These are phyloP conservation scores for Stachybotrys chartarum DNA, from an alignment of 2,329 filamentous ascomycete species.

Conservation along the genomic window DNA sequence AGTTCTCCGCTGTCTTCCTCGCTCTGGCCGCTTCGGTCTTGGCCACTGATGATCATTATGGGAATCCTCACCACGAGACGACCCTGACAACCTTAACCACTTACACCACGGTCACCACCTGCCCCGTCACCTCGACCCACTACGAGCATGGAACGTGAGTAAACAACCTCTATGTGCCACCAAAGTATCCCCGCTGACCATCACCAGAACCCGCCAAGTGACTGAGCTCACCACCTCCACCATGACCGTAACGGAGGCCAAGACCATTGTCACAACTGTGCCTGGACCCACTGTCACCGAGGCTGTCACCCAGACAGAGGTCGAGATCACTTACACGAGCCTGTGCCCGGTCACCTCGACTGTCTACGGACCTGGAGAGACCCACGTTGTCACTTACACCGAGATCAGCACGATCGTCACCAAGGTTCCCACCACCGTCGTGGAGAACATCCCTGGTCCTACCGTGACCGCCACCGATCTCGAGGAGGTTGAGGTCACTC, in stretches of 20 bases:
- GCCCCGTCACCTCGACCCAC: no score
- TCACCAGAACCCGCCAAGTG: no score
- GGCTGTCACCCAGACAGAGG: slow-evolving; percentile 17
- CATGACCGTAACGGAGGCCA: slow-evolving; percentile 31
- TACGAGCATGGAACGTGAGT: no score
- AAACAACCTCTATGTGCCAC: no score
- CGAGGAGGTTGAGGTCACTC: slow-evolving; percentile 24
- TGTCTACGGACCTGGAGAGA: slow-evolving; percentile 24
- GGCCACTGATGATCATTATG: slow-evolving; percentile 7
- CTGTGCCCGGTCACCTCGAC: slow-evolving; percentile 26
- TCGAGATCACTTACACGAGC: slow-evolving; percentile 27
- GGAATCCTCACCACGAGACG: no score
- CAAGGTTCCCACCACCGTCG: slow-evolving; percentile 19
- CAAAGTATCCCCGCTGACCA: no score
- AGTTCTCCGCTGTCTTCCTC: slow-evolving; percentile 14
- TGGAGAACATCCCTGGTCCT: slow-evolving; percentile 19
- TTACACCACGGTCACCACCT: no score
- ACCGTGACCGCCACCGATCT: slow-evolving; percentile 21
- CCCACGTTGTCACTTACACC: slow-evolving; percentile 17
- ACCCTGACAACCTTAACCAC: no score
- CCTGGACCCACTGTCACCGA: slow-evolving; percentile 24
- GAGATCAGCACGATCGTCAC: slow-evolving; percentile 18
- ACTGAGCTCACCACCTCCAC: no score
- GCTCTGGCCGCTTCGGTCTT: slow-evolving; percentile 16
- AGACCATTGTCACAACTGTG: slow-evolving; percentile 28